Base-by-base conservation (phyloP, 1,284 basidiomycete species). In the Termitomyces sp. region DNA sequence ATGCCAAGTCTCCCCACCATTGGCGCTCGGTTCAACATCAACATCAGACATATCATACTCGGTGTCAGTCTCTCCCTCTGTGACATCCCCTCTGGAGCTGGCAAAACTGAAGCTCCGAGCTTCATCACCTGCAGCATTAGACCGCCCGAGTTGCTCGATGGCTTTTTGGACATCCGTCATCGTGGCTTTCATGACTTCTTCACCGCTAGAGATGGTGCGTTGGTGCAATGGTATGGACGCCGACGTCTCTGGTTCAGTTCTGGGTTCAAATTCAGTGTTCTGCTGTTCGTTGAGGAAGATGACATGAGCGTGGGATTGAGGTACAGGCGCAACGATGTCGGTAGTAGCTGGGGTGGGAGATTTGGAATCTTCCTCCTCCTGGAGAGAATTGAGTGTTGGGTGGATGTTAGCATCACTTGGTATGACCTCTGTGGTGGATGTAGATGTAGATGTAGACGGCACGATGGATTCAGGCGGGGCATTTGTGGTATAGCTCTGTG, bases 91-190 rank as follows among this genome's bases (percentile, higher is more conserved):
- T 6, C 75, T 72, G 18, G 80, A 81, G 61, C 83, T 86, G 5
- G 81, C 76, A 63, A 88, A 90, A 61, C 84, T 88, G 66, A 89
- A 88, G 62, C 83, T 86, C 37, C 81, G 76, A 3, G 76, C 70
- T 3, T 79, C 81, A 55, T 86, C 83, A 50, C 75, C 68, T 43
- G 63, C 64, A 19, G 57, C 46, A 50, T 61, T 30, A 49, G 43
- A 46, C 26, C 73, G 68, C 10, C 81, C 86, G 34, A 91, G 81
- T 60, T 88, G 84, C 57, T 90, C 86, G 58, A 94, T 92, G 8
- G 91, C 92, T 60, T 88, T 73, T 68, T 93, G 88, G 9, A 94
- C 88, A 57, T 94, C 90, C 3, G 88, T 91, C 76, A 94, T 79
- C 1, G 92, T 94, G 1, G 83, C 85, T 46, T 81, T 80, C 88